These are phyloP conservation scores for Spergularia azorica DNA, from an alignment of 179 eudicot species.

Conservation along the genomic window DNA sequence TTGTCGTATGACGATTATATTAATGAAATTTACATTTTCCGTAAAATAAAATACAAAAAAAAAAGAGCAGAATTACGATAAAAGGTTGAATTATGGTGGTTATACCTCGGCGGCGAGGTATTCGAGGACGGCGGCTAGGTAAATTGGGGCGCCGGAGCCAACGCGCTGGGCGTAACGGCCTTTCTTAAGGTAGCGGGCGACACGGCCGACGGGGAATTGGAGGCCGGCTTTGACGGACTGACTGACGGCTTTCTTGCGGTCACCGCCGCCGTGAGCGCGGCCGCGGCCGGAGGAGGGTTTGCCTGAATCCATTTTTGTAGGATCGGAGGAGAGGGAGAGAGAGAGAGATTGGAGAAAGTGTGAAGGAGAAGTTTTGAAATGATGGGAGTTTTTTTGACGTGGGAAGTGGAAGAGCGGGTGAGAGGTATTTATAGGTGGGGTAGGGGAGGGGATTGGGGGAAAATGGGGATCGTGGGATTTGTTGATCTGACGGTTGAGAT, in stretches of 20 bases:
- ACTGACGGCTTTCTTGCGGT: constrained; percentile 44
- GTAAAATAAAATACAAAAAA: too few species aligned
- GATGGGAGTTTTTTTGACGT: not conserved
- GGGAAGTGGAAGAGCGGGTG: constrained; percentile 1
- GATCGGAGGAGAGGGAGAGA: not conserved
- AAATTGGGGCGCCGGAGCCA: constrained; percentile 57
- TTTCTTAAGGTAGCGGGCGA: constrained; percentile 46
- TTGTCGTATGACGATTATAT: too few species aligned
- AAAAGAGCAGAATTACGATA: too few species aligned
- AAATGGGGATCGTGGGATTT: not conserved
- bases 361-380: not conserved
- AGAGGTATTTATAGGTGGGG: constrained; percentile 29
- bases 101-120: constrained; percentile 58
- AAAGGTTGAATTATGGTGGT: not conserved
- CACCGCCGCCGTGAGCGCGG: constrained; percentile 32
- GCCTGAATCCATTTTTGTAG: constrained; percentile 28
- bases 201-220: constrained; percentile 50
- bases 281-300: constrained; percentile 34
- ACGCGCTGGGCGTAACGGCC: constrained; percentile 54
- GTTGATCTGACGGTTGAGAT: constrained; percentile 17
- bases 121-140: constrained; percentile 53
- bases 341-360: not conserved
- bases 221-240: constrained; percentile 56
- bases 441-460: not conserved
- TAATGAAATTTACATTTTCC: too few species aligned